phyloP scores from a whole-genome alignment of 768 basidiomycete species.

The Trametes meyenii region DNA sequence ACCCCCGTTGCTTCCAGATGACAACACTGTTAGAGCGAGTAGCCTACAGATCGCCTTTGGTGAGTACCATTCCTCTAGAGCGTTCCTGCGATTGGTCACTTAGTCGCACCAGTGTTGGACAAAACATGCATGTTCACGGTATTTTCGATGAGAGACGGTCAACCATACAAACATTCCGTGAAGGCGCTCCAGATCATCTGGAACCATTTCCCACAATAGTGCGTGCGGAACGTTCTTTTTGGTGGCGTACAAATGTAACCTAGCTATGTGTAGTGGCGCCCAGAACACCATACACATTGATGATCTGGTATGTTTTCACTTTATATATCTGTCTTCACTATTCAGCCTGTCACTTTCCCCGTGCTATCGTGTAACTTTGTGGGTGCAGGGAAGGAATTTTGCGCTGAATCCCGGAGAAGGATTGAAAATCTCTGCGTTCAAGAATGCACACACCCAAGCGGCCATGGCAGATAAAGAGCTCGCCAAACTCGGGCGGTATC shows the following conservation, averaged over 20 bases:
- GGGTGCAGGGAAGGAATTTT: slow-evolving; percentile 72
- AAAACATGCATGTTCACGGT: slow-evolving; percentile 90
- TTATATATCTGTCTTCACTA: neutral
- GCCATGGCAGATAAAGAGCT: slow-evolving; percentile 71
- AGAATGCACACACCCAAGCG: slow-evolving; percentile 69
- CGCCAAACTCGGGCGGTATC: slow-evolving; percentile 61
- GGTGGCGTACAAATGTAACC: neutral
- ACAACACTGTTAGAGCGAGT: neutral
- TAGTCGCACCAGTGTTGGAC: slow-evolving; percentile 63
- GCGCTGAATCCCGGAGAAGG: slow-evolving; percentile 85
- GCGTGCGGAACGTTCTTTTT: slow-evolving; percentile 28
- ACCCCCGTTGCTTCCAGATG: neutral
- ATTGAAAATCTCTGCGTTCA: slow-evolving; percentile 82
- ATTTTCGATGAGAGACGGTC: slow-evolving; percentile 71
- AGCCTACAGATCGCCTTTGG: slow-evolving; percentile 61
- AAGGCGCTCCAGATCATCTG: slow-evolving; percentile 86
- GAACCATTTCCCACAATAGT: slow-evolving; percentile 86
- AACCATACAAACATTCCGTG: slow-evolving; percentile 79
- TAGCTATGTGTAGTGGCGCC: slow-evolving; percentile 46
- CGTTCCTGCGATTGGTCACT: neutral
- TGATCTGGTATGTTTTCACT: slow-evolving; percentile 57
- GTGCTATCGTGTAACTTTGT: neutral
- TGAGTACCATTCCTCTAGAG: slow-evolving; percentile 25
- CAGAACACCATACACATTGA: slow-evolving; percentile 87
- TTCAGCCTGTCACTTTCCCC: neutral